Percentiles rank a stretch among this genome's conserved stretches.
phyloP scores from a whole-genome alignment of 371 early-diverging fungal species.

The Mucor mucedo region DNA sequence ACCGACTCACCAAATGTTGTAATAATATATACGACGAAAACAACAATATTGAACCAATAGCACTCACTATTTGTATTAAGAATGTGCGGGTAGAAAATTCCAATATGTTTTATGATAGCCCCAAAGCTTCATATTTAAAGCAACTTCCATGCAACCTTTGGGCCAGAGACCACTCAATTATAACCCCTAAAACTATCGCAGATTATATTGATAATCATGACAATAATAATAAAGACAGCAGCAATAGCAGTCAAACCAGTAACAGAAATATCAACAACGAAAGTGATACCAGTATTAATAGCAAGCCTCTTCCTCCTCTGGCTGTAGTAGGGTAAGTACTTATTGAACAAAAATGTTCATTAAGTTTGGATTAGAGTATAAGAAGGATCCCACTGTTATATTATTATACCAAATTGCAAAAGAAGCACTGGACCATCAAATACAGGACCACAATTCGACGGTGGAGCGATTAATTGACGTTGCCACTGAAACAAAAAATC shows the following conservation, averaged over 20 bases:
- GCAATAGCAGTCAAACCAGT: not conserved
- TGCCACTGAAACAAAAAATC: slow-evolving; percentile 20
- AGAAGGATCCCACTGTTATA: slow-evolving; percentile 19
- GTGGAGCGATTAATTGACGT: slow-evolving; percentile 19
- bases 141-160: no score
- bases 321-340: slow-evolving; percentile 17
- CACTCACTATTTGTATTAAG: no score
- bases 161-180: not conserved
- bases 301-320: slow-evolving; percentile 12
- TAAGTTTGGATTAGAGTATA: slow-evolving; percentile 14
- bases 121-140: no score
- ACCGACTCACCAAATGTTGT: no score
- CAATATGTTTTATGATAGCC: no score
- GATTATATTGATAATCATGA: slow-evolving; percentile 2
- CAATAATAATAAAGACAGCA: slow-evolving; percentile 5
- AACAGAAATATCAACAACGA: slow-evolving; percentile 5
- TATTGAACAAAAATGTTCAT: slow-evolving; percentile 8
- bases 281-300: slow-evolving; percentile 11
- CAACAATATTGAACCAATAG: no score
- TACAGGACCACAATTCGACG: slow-evolving; percentile 18
- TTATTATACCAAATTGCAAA: not conserved
- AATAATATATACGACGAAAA: no score
- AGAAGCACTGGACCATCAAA: slow-evolving; percentile 18
- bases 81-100: no score
- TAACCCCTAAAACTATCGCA: slow-evolving; percentile 11